Evolutionary conservation across 2,329 filamentous ascomycete species (phyloP).

Genomic region (Calonectria leucothoes): DNA sequence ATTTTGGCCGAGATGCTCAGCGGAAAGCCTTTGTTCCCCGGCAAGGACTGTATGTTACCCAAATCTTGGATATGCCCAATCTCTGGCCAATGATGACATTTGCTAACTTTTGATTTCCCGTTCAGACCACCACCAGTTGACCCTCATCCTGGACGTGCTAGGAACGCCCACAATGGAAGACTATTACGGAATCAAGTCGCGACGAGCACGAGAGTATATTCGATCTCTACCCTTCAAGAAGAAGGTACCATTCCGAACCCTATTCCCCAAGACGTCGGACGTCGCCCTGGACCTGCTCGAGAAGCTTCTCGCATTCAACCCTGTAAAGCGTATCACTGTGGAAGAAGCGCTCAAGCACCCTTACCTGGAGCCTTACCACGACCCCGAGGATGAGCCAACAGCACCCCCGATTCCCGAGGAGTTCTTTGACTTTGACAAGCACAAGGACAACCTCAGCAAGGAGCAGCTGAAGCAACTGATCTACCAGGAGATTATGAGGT

Average conservation of each 20-base stretch:
- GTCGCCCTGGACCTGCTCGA: slow-evolving; percentile 93
- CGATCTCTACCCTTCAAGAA: slow-evolving; percentile 99
- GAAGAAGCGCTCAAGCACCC: slow-evolving; percentile 98
- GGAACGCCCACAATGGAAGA: slow-evolving; percentile 99
- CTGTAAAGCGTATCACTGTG: slow-evolving; percentile 97
- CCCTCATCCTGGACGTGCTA: slow-evolving; percentile 95
- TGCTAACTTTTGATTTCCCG: slow-evolving; percentile 14
- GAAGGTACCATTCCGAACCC: slow-evolving; percentile 96
- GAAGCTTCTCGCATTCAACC: slow-evolving; percentile 97
- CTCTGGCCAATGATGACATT: not conserved
- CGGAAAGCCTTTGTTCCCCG: slow-evolving; percentile 97
- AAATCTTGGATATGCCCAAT: not conserved
- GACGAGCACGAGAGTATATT: slow-evolving; percentile 97
- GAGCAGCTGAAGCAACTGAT: slow-evolving; percentile 98
- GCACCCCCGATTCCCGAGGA: slow-evolving; percentile 97
- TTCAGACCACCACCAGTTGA: slow-evolving; percentile 95
- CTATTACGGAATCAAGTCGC: slow-evolving; percentile 99
- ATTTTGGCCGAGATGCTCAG: slow-evolving; percentile 99
- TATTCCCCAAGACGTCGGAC: slow-evolving; percentile 99
- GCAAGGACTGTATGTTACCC: slow-evolving; percentile 87
- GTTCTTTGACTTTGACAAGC: slow-evolving; percentile 99
- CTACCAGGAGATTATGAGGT: slow-evolving; percentile 93
- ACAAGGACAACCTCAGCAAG: slow-evolving; percentile 98
- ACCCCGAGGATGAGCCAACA: slow-evolving; percentile 97
- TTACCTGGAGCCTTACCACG: slow-evolving; percentile 98